phyloP scores from a whole-genome alignment of 495 filamentous ascomycete species.

The Daldinia childiae region DNA sequence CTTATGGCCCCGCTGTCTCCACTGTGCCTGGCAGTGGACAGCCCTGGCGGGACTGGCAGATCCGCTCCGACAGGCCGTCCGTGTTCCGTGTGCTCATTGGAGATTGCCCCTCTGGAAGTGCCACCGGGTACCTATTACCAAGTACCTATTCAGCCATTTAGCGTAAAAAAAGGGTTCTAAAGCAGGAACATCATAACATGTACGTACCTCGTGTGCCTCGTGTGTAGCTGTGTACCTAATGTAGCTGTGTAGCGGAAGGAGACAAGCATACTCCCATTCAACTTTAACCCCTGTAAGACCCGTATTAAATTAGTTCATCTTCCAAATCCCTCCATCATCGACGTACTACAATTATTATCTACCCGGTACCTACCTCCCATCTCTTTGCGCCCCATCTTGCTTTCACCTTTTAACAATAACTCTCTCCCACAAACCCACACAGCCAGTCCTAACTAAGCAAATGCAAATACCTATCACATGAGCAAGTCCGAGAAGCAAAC shows the following conservation, averaged over 20 bases:
- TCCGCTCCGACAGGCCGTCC: constrained; percentile 36
- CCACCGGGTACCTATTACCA: neutral
- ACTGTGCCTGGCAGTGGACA: constrained; percentile 19
- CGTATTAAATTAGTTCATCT: constrained; percentile 39
- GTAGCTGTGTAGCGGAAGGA: constrained; percentile 16
- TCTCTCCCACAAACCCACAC: constrained; percentile 22
- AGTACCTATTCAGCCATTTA: neutral
- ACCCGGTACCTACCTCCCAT: constrained; percentile 1
- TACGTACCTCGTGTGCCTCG: constrained; percentile 18
- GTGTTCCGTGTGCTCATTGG: constrained; percentile 14
- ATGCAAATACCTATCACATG: constrained; percentile 23
- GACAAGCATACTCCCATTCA: constrained; percentile 23
- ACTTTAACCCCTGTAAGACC: constrained; percentile 22
- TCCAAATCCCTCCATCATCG: constrained; percentile 30
- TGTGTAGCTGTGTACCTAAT: neutral
- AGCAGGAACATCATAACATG: constrained; percentile 37
- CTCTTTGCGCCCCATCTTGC: constrained; percentile 12
- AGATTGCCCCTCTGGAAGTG: constrained; percentile 4
- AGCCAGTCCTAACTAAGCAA: constrained; percentile 14
- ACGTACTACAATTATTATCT: constrained; percentile 9
- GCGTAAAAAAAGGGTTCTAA: constrained; percentile 24
- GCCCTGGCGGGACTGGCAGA: constrained; percentile 28
- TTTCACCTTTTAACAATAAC: constrained; percentile 36
- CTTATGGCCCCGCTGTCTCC: constrained; percentile 4
- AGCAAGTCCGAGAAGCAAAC: constrained; percentile 17